phyloP scores from a whole-genome alignment of 2,329 filamentous ascomycete species.

The Penicillium sp. region DNA sequence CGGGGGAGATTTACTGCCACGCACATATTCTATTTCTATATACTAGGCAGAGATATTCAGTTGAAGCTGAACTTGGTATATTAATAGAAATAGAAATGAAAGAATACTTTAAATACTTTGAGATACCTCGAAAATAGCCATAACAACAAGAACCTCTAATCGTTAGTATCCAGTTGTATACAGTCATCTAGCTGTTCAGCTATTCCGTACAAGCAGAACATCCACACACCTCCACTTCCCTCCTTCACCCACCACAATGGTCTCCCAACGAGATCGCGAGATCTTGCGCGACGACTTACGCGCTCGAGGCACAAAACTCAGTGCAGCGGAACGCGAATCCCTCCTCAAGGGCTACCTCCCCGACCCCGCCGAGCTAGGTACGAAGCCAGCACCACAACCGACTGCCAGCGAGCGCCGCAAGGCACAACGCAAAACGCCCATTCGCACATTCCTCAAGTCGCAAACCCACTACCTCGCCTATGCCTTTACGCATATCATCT shows the following conservation, averaged over 20 bases:
- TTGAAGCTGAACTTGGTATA: not conserved
- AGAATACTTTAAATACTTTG: not conserved
- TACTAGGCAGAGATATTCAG: not conserved
- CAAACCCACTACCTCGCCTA: conserved; percentile 46
- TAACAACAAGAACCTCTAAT: not conserved
- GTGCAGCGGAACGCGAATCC: conserved; percentile 48
- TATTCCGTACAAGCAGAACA: not conserved
- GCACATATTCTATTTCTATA: not conserved
- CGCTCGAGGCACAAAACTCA: conserved; percentile 40
- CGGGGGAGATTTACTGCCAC: not conserved
- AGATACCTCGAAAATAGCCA: not conserved
- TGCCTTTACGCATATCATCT: conserved; percentile 64
- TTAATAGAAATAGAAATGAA: not conserved
- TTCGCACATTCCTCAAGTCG: conserved; percentile 44
- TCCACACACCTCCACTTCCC: conserved; percentile 7
- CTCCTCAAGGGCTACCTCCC: conserved; percentile 54
- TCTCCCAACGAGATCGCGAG: conserved; percentile 31
- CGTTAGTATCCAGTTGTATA: not conserved
- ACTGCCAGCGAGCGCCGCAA: conserved; percentile 21
- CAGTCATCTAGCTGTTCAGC: not conserved
- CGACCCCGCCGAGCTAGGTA: conserved; percentile 32
- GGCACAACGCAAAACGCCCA: conserved; percentile 35
- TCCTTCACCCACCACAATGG: conserved; percentile 22
- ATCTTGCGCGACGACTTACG: conserved; percentile 40
- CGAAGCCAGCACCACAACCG: conserved; percentile 7